Conservation (phyloP, 805 yeast species). For the Metschnikowia bowlesiae region DNA sequence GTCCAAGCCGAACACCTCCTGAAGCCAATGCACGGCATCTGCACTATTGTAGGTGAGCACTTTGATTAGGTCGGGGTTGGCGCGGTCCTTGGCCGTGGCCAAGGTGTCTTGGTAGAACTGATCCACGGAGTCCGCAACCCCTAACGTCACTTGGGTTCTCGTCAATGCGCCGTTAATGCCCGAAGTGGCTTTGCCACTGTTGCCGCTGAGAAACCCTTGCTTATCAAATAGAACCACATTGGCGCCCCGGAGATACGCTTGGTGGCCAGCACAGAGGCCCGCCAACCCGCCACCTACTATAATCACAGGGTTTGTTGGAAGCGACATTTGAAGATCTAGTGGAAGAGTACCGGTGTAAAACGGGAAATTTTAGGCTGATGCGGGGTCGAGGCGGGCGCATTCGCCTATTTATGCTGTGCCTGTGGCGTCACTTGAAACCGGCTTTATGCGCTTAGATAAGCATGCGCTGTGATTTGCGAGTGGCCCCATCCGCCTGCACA, state of each 20-base stretch:
- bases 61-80: conserved; percentile 53
- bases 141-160: conserved; percentile 47
- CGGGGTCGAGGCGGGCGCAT: not conserved
- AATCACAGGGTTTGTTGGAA: conserved; percentile 36
- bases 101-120: conserved; percentile 63
- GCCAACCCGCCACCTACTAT: conserved; percentile 66
- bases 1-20: conserved; percentile 56
- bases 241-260: conserved; percentile 49
- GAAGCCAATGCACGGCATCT: conserved; percentile 71
- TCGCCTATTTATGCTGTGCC: not conserved
- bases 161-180: conserved; percentile 75
- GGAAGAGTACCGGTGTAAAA: not conserved
- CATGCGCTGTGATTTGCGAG: conserved; percentile 4
- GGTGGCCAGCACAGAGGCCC: conserved; percentile 60
- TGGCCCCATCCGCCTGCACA: conserved; percentile 1
- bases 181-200: conserved; percentile 62
- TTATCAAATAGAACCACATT: conserved; percentile 54
- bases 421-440: not conserved
- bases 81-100: conserved; percentile 59
- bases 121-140: conserved; percentile 53
- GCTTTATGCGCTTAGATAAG: conserved; percentile 5
- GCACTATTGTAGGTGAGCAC: conserved; percentile 60
- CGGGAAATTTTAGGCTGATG: not conserved
- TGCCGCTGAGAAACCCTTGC: conserved; percentile 59
- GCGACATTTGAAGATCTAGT: not conserved